Percentiles rank a stretch among this genome's conserved stretches.
phyloP scores from a whole-genome alignment of 2,329 filamentous ascomycete species.

The Pyrenophora tritici-repentis region DNA sequence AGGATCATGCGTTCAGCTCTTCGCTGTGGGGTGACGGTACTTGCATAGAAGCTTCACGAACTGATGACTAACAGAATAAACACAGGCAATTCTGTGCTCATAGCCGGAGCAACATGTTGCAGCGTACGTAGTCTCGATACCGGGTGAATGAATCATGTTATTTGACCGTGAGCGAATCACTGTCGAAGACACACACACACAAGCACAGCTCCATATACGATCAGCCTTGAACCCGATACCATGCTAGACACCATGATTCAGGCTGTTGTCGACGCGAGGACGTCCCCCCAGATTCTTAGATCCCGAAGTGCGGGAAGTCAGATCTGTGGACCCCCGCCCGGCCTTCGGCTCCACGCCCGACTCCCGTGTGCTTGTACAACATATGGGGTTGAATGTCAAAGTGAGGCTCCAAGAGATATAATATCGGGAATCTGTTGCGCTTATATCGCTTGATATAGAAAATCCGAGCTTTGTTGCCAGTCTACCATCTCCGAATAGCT shows the following conservation, averaged over 20 bases:
- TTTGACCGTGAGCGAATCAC: too few species aligned
- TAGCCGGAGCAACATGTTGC: too few species aligned
- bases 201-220: neutral
- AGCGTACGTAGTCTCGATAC: too few species aligned
- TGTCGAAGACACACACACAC: too few species aligned
- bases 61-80: too few species aligned
- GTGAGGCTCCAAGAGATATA: neutral
- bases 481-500: neutral
- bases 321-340: slow-evolving; percentile 17
- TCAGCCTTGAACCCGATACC: too few species aligned
- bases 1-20: too few species aligned
- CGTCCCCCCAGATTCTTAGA: slow-evolving; percentile 9
- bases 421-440: neutral
- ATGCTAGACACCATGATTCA: neutral
- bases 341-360: slow-evolving; percentile 31
- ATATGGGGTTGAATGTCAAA: neutral
- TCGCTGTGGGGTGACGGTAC: too few species aligned
- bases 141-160: too few species aligned
- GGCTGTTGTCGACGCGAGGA: neutral
- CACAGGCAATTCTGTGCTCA: too few species aligned
- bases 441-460: neutral
- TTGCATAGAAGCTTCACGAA: too few species aligned
- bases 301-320: slow-evolving; percentile 19
- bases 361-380: slow-evolving; percentile 19
- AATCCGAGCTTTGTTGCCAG: neutral